Conservation (phyloP, 2,329 filamentous ascomycete species). For the Xylariaceae sp. region DNA sequence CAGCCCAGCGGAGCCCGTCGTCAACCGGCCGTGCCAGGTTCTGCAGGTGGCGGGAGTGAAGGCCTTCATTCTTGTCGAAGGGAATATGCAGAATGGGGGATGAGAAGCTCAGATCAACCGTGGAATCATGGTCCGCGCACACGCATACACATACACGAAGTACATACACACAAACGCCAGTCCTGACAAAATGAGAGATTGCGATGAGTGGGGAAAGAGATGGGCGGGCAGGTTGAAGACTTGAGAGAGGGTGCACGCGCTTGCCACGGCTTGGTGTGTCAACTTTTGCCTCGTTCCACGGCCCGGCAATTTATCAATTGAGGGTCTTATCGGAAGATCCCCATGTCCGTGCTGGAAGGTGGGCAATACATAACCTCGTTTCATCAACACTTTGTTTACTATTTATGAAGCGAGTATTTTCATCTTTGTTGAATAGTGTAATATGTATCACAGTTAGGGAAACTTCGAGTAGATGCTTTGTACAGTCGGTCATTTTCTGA, state of each 20-base stretch:
- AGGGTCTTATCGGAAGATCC: conserved; percentile 15
- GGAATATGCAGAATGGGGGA: not conserved
- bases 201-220: not conserved
- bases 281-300: conserved; percentile 1
- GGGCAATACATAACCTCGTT: too few species aligned
- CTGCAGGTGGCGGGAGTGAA: not conserved
- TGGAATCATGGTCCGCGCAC: conserved; percentile 7
- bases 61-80: conserved; percentile 3
- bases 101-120: not conserved
- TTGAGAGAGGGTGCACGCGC: not conserved
- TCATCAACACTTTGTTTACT: too few species aligned
- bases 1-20: not conserved
- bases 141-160: too few species aligned
- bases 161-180: not conserved
- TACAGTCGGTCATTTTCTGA: not conserved
- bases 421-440: too few species aligned
- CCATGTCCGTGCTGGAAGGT: conserved; percentile 1
- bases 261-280: not conserved
- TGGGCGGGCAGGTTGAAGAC: not conserved
- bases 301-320: too few species aligned
- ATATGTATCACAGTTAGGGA: too few species aligned
- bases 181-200: not conserved
- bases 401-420: too few species aligned
- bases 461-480: too few species aligned
- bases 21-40: too few species aligned